Percentiles rank a stretch among this genome's conserved stretches.
phyloP scores from a whole-genome alignment of 208 protist species.

The Trypanosoma lewisi region DNA sequence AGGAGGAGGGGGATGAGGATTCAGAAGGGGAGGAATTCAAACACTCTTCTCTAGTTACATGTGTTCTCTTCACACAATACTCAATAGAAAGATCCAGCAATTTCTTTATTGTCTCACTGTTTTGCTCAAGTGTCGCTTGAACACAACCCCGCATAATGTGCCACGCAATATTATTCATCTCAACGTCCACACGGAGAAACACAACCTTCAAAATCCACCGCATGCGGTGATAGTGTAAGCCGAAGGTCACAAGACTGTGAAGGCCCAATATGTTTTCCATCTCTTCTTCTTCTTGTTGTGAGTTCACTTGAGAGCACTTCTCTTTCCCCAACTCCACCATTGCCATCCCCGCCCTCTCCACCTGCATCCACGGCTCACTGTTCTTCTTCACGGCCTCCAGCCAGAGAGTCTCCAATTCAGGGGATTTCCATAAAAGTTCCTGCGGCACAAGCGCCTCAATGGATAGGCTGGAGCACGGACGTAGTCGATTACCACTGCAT shows the following conservation, averaged over 20 bases:
- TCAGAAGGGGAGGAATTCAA: too few species aligned
- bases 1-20: not conserved
- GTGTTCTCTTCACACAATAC: not conserved
- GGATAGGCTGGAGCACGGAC: conserved; percentile 10
- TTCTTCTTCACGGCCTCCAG: conserved; percentile 9
- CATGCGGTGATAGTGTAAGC: conserved; percentile 60
- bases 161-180: conserved; percentile 23
- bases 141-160: conserved; percentile 25
- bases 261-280: conserved; percentile 17
- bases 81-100: conserved; percentile 13
- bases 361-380: conserved; percentile 11
- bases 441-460: conserved; percentile 13
- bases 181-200: conserved; percentile 35
- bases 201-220: conserved; percentile 44
- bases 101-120: conserved; percentile 11
- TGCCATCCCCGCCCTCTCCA: not conserved
- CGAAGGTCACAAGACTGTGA: conserved; percentile 40
- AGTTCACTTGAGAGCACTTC: not conserved
- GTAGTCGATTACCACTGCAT: conserved; percentile 33
- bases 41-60: too few species aligned
- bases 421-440: conserved; percentile 13
- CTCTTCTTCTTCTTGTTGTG: not conserved
- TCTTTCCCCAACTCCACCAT: not conserved
- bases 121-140: conserved; percentile 7
- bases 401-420: conserved; percentile 13